These are phyloP conservation scores for Parastagonospora avenae DNA, from an alignment of 2,329 filamentous ascomycete genomes.

Conservation along the genomic window DNA sequence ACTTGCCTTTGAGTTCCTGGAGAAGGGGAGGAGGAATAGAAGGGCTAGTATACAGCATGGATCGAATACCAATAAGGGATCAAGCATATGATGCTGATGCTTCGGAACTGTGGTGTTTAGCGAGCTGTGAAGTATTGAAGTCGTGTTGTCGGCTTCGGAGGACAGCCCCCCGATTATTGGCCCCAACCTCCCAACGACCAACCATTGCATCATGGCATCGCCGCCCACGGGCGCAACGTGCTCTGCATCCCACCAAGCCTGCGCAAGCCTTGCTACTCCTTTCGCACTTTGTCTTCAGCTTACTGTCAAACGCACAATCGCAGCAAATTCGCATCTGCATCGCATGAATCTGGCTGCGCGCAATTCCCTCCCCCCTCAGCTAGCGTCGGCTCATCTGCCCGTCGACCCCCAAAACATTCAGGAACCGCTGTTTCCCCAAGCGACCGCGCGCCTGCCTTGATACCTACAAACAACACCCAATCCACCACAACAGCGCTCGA, in stretches of 20 bases:
- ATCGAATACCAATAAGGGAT: background rate
- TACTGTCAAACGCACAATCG: constrained; percentile 3
- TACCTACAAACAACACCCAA: constrained; percentile 10
- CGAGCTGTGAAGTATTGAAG: background rate
- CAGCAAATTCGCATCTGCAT: constrained; percentile 3
- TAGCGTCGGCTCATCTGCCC: constrained; percentile 30
- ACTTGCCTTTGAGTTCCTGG: background rate
- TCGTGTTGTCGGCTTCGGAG: constrained; percentile 14
- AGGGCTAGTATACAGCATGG: background rate
- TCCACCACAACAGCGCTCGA: constrained; percentile 6
- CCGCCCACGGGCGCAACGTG: constrained; percentile 16
- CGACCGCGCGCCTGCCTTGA: constrained; percentile 14
- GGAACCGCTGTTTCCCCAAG: constrained; percentile 21
- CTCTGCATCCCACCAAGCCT: constrained; percentile 17
- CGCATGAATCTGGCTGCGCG: constrained; percentile 12
- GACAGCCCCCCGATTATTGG: constrained; percentile 32
- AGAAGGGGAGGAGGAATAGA: background rate
- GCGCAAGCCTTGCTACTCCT: constrained; percentile 10
- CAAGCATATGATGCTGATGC: background rate
- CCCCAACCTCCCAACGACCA: constrained; percentile 31
- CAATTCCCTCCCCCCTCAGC: constrained; percentile 17
- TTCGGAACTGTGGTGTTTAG: background rate
- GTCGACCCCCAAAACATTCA: constrained; percentile 12
- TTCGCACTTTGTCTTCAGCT: constrained; percentile 4
- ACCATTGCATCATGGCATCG: constrained; percentile 38